Conservation (phyloP, 352 stramenopile species). For the Globisporangium acanthophoron region DNA sequence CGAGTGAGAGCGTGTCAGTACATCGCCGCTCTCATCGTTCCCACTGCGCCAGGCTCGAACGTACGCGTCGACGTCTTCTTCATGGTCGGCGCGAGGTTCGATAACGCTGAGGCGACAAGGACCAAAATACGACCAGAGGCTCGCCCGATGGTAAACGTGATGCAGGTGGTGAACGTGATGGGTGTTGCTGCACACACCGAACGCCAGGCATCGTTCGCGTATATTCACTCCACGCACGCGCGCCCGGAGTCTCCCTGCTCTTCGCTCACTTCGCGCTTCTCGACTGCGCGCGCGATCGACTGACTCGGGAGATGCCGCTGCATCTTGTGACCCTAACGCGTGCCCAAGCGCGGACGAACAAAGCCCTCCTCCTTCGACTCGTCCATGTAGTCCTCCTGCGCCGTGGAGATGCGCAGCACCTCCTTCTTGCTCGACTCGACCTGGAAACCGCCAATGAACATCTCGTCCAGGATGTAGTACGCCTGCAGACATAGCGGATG, state of each 20-base stretch:
- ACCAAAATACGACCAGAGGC: too few species aligned
- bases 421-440: slow-evolving; percentile 95
- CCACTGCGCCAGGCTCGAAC: neutral
- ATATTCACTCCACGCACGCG: too few species aligned
- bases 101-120: too few species aligned
- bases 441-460: slow-evolving; percentile 98
- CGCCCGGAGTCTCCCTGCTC: neutral
- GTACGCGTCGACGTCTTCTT: neutral
- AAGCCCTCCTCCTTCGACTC: slow-evolving; percentile 86
- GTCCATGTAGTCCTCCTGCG: slow-evolving; percentile 90
- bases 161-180: too few species aligned
- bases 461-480: slow-evolving; percentile 99
- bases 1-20: neutral
- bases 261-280: neutral
- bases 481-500: slow-evolving; percentile 35
- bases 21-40: too few species aligned
- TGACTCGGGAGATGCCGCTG: neutral
- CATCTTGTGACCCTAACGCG: slow-evolving; percentile 28
- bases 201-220: too few species aligned
- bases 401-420: slow-evolving; percentile 82
- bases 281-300: neutral
- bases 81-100: neutral
- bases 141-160: too few species aligned
- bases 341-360: slow-evolving; percentile 50
- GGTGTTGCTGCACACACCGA: too few species aligned